Conservation (phyloP, 2,329 filamentous ascomycete species). For the Tolypocladium amazonense region DNA sequence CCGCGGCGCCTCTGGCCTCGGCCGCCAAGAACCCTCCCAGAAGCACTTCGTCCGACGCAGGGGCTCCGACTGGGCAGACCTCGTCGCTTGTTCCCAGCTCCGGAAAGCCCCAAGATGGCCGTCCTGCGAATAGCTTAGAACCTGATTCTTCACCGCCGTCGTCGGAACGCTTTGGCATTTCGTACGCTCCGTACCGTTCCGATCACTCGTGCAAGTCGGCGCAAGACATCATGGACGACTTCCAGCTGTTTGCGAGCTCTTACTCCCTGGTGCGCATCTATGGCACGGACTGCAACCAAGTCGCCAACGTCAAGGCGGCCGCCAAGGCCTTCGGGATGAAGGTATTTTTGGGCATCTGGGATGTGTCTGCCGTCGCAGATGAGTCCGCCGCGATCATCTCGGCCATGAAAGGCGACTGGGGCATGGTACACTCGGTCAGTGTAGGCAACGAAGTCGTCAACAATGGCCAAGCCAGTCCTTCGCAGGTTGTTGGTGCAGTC, state of each 20-base stretch:
- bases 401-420: conserved; percentile 55
- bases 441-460: conserved; percentile 78
- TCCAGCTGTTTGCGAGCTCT: conserved; percentile 37
- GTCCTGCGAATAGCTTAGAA: background rate
- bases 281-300: conserved; percentile 69
- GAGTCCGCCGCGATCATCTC: conserved; percentile 52
- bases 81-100: background rate
- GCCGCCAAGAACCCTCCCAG: background rate
- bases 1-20: background rate
- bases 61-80: background rate
- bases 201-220: conserved; percentile 56
- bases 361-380: conserved; percentile 42
- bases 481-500: conserved; percentile 48
- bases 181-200: conserved; percentile 38
- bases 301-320: conserved; percentile 49
- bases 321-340: conserved; percentile 55
- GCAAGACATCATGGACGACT: conserved; percentile 52
- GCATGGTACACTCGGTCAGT: conserved; percentile 56
- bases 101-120: background rate
- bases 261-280: conserved; percentile 66
- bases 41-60: background rate
- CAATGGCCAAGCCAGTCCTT: conserved; percentile 40
- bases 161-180: conserved; percentile 26
- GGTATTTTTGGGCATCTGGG: conserved; percentile 66
- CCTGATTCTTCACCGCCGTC: background rate